phyloP scores from a whole-genome alignment of 2,329 filamentous ascomycete genomes.

The Colletotrichum filicis region DNA sequence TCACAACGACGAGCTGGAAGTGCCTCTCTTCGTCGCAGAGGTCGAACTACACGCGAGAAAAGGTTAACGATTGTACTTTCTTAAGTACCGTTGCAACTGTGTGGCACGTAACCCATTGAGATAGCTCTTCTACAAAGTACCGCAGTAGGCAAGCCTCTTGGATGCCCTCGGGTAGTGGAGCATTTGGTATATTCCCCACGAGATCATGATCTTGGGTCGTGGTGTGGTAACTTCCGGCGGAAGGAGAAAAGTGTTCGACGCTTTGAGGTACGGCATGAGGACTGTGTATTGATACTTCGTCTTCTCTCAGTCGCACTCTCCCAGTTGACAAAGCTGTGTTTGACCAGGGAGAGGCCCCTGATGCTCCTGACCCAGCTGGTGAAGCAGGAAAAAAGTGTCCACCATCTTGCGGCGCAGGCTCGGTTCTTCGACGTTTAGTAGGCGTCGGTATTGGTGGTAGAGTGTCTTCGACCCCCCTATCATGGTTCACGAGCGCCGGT shows the following conservation, averaged over 20 bases:
- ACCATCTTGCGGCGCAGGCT: neutral
- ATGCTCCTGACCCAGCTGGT: slow-evolving; percentile 7
- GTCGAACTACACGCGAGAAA: slow-evolving; percentile 44
- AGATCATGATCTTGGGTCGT: neutral
- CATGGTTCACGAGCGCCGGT: neutral
- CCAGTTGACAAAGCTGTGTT: neutral
- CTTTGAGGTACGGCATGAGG: slow-evolving; percentile 29
- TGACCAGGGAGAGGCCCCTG: neutral
- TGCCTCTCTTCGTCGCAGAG: slow-evolving; percentile 52
- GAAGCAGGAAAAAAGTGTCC: slow-evolving; percentile 19
- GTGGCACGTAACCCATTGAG: slow-evolving; percentile 47
- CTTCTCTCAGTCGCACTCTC: neutral
- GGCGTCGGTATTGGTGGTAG: slow-evolving; percentile 12
- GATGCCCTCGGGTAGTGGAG: slow-evolving; percentile 34
- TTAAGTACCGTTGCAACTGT: too few relatives aligned
- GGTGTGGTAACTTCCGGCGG: slow-evolving; percentile 1
- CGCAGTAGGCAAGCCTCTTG: slow-evolving; percentile 51
- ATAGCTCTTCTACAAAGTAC: slow-evolving; percentile 53
- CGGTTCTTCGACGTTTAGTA: slow-evolving; percentile 13
- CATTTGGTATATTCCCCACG: neutral
- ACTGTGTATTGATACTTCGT: neutral
- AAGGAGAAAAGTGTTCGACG: slow-evolving; percentile 16
- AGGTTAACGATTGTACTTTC: neutral
- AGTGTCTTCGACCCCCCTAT: neutral
- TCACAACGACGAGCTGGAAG: slow-evolving; percentile 51